A percentile compares a stretch with the other conserved stretches of the same genome.
Conservation (phyloP, 2,329 filamentous ascomycete species). For the Sporothrix euskadiensis region DNA sequence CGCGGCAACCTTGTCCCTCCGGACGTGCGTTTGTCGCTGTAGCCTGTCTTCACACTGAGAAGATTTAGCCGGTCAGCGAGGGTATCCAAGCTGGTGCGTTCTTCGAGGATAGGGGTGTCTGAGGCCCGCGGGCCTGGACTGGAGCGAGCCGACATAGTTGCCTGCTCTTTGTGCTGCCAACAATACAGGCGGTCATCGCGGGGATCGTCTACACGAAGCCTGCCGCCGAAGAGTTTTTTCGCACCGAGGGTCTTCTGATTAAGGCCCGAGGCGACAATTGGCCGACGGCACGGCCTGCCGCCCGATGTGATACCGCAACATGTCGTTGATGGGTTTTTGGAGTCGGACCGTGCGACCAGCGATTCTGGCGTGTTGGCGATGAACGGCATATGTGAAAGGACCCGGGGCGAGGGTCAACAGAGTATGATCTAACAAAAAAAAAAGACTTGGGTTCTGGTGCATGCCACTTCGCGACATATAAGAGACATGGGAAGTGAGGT, state of each 20-base stretch:
- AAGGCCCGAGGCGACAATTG: constrained; percentile 54
- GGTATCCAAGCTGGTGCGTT: constrained; percentile 81
- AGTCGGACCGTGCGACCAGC: constrained; percentile 75
- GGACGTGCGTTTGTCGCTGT: constrained; percentile 33
- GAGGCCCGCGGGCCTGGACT: constrained; percentile 48
- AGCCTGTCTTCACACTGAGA: constrained; percentile 55
- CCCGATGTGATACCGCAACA: constrained; percentile 83
- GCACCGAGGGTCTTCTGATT: constrained; percentile 30
- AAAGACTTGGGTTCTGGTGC: no score
- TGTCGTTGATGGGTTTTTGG: constrained; percentile 77
- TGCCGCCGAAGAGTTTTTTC: constrained; percentile 29
- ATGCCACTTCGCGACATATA: no score
- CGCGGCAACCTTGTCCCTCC: not conserved
- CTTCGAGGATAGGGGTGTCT: constrained; percentile 58
- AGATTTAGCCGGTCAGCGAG: constrained; percentile 77
- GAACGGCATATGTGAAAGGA: constrained; percentile 57
- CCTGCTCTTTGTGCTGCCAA: constrained; percentile 95
- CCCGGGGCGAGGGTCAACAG: no score
- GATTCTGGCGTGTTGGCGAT: constrained; percentile 78
- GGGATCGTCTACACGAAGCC: constrained; percentile 50
- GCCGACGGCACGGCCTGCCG: constrained; percentile 80
- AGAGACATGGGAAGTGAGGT: no score
- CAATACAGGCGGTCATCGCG: constrained; percentile 71
- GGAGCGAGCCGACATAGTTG: constrained; percentile 50
- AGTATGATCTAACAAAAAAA: not conserved